phyloP scores from a whole-genome alignment of 2,329 filamentous ascomycete genomes.

The Xylariaceae sp. region DNA sequence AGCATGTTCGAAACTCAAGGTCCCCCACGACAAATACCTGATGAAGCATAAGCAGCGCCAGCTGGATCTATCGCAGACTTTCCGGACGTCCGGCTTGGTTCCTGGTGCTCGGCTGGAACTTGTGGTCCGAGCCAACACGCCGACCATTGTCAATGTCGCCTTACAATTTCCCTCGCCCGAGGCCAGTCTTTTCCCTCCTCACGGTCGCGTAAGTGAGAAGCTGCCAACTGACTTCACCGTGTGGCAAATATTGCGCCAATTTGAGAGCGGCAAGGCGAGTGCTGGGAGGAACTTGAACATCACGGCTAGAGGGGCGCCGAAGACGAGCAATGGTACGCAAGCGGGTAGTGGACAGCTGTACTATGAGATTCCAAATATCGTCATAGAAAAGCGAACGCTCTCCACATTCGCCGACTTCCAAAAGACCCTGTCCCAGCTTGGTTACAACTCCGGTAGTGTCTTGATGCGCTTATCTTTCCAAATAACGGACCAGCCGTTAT shows the following conservation, averaged over 20 bases:
- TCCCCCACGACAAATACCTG: slow-evolving; percentile 68
- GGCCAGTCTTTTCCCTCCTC: slow-evolving; percentile 54
- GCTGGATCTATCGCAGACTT: slow-evolving; percentile 79
- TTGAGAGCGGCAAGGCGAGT: slow-evolving; percentile 71
- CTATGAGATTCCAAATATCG: slow-evolving; percentile 82
- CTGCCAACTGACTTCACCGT: slow-evolving; percentile 83
- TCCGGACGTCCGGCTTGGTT: slow-evolving; percentile 75
- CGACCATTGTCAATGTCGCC: slow-evolving; percentile 82
- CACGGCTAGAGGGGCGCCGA: slow-evolving; percentile 74
- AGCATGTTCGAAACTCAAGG: slow-evolving; percentile 76
- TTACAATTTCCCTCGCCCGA: slow-evolving; percentile 76
- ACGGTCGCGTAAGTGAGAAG: slow-evolving; percentile 72
- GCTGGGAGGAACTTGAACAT: slow-evolving; percentile 66
- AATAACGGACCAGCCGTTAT: slow-evolving; percentile 70
- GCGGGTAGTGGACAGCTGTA: slow-evolving; percentile 69
- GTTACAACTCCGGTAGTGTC: slow-evolving; percentile 78
- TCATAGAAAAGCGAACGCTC: slow-evolving; percentile 77
- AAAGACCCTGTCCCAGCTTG: slow-evolving; percentile 81
- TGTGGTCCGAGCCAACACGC: slow-evolving; percentile 78
- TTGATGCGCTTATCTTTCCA: slow-evolving; percentile 74
- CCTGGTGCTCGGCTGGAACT: slow-evolving; percentile 91
- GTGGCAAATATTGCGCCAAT: slow-evolving; percentile 86
- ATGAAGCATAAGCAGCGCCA: slow-evolving; percentile 87
- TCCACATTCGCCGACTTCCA: slow-evolving; percentile 76
- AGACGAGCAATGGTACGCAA: slow-evolving; percentile 49